Percentiles rank a stretch among this genome's conserved stretches.
These are phyloP conservation scores for Pseudocercospora vitis DNA, from an alignment of 2,329 filamentous ascomycete genomes.

Conservation along the genomic window DNA sequence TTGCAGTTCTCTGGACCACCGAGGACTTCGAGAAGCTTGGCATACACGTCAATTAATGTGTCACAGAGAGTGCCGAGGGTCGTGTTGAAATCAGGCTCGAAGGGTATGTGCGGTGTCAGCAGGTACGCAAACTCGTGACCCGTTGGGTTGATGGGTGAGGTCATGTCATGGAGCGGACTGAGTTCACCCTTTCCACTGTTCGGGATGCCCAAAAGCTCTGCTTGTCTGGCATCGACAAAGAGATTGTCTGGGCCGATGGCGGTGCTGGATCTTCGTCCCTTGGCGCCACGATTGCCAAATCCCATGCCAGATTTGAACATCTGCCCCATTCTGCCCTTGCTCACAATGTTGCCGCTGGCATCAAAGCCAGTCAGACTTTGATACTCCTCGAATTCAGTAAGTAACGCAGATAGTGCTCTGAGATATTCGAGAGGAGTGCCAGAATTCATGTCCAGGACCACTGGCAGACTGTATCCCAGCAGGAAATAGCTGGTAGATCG, in stretches of 20 bases:
- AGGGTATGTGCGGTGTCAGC: conserved; percentile 87
- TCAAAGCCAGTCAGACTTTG: conserved; percentile 77
- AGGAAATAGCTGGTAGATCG: conserved; percentile 93
- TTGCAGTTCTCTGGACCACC: conserved; percentile 72
- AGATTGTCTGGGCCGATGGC: conserved; percentile 49
- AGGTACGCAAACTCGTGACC: conserved; percentile 84
- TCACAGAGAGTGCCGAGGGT: conserved; percentile 96
- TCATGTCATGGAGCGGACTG: conserved; percentile 29
- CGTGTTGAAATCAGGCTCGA: conserved; percentile 95
- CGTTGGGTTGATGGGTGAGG: conserved; percentile 56
- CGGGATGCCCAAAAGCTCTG: conserved; percentile 27
- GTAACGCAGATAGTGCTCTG: conserved; percentile 76
- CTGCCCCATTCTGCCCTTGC: conserved; percentile 67
- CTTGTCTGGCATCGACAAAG: conserved; percentile 20
- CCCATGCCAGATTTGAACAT: conserved; percentile 53
- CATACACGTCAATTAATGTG: conserved; percentile 89
- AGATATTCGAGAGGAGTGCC: conserved; percentile 81
- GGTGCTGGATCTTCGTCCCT: conserved; percentile 54
- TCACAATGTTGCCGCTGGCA: conserved; percentile 65
- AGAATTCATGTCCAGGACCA: conserved; percentile 83
- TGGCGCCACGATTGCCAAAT: conserved; percentile 36
- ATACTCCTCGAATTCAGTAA: conserved; percentile 91
- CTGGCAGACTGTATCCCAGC: conserved; percentile 85
- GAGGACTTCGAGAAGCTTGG: conserved; percentile 71
- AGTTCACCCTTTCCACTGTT: conserved; percentile 14